These are phyloP conservation scores for Peltaster fructicola DNA, from an alignment of 2,329 filamentous ascomycete genomes.

Conservation along the genomic window DNA sequence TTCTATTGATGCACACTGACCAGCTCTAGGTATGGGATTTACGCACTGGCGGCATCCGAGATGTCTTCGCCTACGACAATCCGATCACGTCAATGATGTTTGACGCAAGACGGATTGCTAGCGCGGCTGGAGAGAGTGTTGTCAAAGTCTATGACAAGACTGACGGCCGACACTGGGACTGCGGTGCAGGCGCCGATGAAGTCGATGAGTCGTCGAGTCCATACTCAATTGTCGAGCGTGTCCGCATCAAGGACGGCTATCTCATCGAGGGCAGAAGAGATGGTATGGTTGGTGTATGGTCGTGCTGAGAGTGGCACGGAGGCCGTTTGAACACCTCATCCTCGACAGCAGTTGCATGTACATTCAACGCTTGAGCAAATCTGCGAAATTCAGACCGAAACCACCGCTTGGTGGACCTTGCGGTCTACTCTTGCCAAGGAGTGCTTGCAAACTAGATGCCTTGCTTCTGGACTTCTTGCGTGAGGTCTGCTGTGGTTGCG, in stretches of 20 bases:
- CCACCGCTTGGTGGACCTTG: slow-evolving; percentile 2
- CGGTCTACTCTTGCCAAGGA: slow-evolving; percentile 2
- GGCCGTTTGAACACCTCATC: neutral
- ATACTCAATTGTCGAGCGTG: slow-evolving; percentile 48
- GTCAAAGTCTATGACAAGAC: slow-evolving; percentile 98
- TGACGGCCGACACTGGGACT: slow-evolving; percentile 91
- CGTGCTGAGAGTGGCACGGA: slow-evolving; percentile 34
- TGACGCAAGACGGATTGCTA: slow-evolving; percentile 72
- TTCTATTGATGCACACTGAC: slow-evolving; percentile 2
- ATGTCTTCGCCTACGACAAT: slow-evolving; percentile 89
- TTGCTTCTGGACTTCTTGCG: slow-evolving; percentile 4
- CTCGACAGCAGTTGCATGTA: too few species aligned
- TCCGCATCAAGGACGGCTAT: slow-evolving; percentile 86
- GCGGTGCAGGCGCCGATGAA: slow-evolving; percentile 56
- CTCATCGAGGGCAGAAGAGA: slow-evolving; percentile 77
- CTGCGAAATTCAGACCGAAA: slow-evolving; percentile 5
- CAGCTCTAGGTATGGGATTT: slow-evolving; percentile 83
- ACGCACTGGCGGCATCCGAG: slow-evolving; percentile 82
- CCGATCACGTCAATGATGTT: slow-evolving; percentile 96
- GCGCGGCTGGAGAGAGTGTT: slow-evolving; percentile 78
- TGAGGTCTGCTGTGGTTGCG: too few species aligned
- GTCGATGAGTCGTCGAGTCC: slow-evolving; percentile 39
- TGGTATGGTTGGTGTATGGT: slow-evolving; percentile 82
- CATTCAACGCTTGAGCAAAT: slow-evolving; percentile 5
- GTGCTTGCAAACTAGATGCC: slow-evolving; percentile 3